A percentile compares a stretch with the other conserved stretches of the same genome.
These are phyloP conservation scores for Picocystis sp. DNA, from an alignment of 163 green algal species.

Conservation along the genomic window DNA sequence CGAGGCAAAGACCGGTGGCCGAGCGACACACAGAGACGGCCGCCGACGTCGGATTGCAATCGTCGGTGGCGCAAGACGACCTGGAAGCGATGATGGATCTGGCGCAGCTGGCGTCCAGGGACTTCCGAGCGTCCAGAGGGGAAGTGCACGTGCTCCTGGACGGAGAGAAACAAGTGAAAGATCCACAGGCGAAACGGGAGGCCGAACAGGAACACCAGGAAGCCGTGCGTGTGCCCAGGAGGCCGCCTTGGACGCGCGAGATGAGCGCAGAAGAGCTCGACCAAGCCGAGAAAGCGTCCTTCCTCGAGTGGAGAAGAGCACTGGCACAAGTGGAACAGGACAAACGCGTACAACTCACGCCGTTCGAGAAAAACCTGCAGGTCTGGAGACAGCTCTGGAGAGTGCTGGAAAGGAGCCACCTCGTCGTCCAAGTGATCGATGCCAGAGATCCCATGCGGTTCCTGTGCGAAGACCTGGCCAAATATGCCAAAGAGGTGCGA, in stretches of 20 bases:
- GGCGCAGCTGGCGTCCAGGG: too few relatives aligned
- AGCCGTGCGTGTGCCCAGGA: constrained; percentile 14
- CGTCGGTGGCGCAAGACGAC: too few relatives aligned
- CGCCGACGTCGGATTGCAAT: too few relatives aligned
- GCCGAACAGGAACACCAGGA: constrained; percentile 13
- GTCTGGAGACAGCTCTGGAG: constrained; percentile 97
- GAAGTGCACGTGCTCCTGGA: too few relatives aligned
- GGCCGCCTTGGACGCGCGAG: constrained; percentile 20
- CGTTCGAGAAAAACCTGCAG: constrained; percentile 98
- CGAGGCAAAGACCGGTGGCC: too few relatives aligned
- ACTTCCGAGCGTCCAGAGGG: too few relatives aligned
- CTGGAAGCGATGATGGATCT: too few relatives aligned
- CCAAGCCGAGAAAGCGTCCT: constrained; percentile 39
- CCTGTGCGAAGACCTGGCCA: constrained; percentile 60
- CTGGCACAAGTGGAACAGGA: constrained; percentile 78
- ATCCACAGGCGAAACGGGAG: too few relatives aligned
- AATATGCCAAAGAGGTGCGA: constrained; percentile 10
- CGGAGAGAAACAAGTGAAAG: too few relatives aligned
- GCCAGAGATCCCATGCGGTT: constrained; percentile 86
- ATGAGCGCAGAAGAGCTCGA: constrained; percentile 23
- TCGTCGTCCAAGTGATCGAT: constrained; percentile 85
- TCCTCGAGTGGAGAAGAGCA: constrained; percentile 74
- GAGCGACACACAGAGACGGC: too few relatives aligned
- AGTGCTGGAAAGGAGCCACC: constrained; percentile 82
- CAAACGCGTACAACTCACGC: constrained; percentile 70